These are phyloP conservation scores for Xylariaceae sp. DNA, from an alignment of 2,329 filamentous ascomycete species.

Conservation along the genomic window DNA sequence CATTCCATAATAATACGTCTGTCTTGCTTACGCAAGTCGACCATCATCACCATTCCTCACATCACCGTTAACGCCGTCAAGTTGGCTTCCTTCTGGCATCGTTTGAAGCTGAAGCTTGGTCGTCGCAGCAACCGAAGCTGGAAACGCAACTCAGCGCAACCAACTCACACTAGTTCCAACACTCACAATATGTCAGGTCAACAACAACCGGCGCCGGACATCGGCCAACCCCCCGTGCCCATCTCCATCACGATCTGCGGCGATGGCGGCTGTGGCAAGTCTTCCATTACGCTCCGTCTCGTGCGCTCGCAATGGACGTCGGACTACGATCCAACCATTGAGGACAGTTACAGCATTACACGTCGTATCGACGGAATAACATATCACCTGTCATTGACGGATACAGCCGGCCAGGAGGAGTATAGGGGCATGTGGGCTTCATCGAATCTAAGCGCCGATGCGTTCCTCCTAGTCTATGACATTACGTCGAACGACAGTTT, in stretches of 20 bases:
- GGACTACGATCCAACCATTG: conserved; percentile 75
- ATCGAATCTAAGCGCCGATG: conserved; percentile 72
- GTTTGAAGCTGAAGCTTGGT: too few species aligned
- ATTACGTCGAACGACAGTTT: conserved; percentile 68
- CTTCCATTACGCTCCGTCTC: conserved; percentile 75
- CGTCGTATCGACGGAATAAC: conserved; percentile 73
- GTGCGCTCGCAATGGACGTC: conserved; percentile 80
- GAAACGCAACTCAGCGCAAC: background rate
- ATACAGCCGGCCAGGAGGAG: conserved; percentile 86
- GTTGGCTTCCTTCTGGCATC: background rate
- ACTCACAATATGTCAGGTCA: conserved; percentile 9
- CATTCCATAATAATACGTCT: background rate
- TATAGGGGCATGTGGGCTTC: conserved; percentile 83
- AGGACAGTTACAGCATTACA: conserved; percentile 81
- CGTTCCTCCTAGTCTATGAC: conserved; percentile 83
- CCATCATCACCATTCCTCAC: background rate
- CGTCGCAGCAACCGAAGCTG: too few species aligned
- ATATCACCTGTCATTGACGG: conserved; percentile 73
- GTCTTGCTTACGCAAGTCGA: background rate
- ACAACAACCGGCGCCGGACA: conserved; percentile 7
- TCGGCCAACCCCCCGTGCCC: conserved; percentile 43
- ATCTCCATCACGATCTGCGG: conserved; percentile 80
- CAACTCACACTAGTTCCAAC: background rate
- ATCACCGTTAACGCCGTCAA: background rate
- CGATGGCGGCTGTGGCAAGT: conserved; percentile 80